Percentiles rank a stretch among this genome's conserved stretches.
Conservation (phyloP, 805 yeast species). For the Candida adriatica region DNA sequence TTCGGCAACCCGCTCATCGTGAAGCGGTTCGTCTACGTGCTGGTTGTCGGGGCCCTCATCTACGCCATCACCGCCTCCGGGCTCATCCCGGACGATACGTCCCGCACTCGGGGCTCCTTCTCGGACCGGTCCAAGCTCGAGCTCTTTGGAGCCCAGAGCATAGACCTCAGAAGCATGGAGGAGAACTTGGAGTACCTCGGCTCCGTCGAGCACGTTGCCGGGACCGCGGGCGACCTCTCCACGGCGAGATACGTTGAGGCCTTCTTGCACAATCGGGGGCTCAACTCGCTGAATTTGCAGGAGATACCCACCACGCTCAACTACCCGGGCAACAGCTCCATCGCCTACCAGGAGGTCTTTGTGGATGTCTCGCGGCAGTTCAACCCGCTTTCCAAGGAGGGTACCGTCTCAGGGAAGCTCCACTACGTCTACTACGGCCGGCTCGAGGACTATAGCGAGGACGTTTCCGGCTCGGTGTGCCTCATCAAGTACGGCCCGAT, state of each 20-base stretch:
- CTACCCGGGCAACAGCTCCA: conserved; percentile 44
- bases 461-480: conserved; percentile 43
- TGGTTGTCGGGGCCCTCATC: conserved; percentile 51
- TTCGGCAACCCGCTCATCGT: conserved; percentile 86
- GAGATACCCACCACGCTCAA: conserved; percentile 53
- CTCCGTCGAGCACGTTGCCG: conserved; percentile 70
- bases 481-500: conserved; percentile 52
- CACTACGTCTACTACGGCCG: conserved; percentile 68
- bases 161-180: conserved; percentile 38
- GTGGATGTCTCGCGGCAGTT: conserved; percentile 38
- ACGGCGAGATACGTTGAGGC: conserved; percentile 59
- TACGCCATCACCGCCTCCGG: conserved; percentile 56
- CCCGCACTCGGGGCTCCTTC: conserved; percentile 47
- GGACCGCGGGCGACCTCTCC: conserved; percentile 79
- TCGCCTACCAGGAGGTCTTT: conserved; percentile 18
- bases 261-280: conserved; percentile 50
- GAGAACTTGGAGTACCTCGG: conserved; percentile 21
- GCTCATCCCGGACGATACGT: conserved; percentile 36
- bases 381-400: conserved; percentile 62
- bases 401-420: conserved; percentile 44
- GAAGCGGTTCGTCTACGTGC: conserved; percentile 66
- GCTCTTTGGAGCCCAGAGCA: conserved; percentile 39
- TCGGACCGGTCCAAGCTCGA: conserved; percentile 50
- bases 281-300: conserved; percentile 43
- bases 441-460: conserved; percentile 39